Conservation (phyloP, 164 flowering plant genomes). For the Magnolia sinica region DNA sequence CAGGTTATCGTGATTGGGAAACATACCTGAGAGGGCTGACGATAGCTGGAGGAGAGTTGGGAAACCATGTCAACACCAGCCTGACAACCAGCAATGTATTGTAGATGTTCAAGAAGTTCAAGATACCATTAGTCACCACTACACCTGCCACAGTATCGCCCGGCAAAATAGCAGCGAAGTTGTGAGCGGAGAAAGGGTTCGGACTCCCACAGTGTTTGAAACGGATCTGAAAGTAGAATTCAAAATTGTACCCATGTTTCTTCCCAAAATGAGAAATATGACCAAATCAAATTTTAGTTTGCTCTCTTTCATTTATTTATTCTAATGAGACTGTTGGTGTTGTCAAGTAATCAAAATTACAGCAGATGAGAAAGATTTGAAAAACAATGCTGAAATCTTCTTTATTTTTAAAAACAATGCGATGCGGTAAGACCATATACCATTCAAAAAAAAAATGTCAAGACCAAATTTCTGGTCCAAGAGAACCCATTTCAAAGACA, state of each 20-base stretch:
- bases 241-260: background rate
- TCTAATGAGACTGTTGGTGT: no score
- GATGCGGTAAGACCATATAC: no score
- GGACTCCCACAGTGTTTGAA: conserved; percentile 32
- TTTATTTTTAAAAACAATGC: no score
- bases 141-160: conserved; percentile 95
- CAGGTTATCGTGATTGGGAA: background rate
- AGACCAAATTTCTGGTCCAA: background rate
- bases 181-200: conserved; percentile 37
- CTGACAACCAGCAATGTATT: conserved; percentile 74
- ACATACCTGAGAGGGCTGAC: conserved; percentile 87
- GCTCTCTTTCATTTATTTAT: background rate
- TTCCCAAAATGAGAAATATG: background rate
- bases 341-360: no score
- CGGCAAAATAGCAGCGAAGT: conserved; percentile 85
- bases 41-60: conserved; percentile 84
- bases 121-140: conserved; percentile 76
- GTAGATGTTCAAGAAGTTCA: conserved; percentile 80
- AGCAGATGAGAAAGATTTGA: no score
- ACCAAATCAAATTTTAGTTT: background rate
- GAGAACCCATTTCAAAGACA: background rate
- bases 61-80: conserved; percentile 98
- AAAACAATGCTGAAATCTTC: no score
- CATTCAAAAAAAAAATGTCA: background rate
- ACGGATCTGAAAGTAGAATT: conserved; percentile 38